Conservation (phyloP, 2,329 filamentous ascomycete species). For the Colletotrichum gigasporum region DNA sequence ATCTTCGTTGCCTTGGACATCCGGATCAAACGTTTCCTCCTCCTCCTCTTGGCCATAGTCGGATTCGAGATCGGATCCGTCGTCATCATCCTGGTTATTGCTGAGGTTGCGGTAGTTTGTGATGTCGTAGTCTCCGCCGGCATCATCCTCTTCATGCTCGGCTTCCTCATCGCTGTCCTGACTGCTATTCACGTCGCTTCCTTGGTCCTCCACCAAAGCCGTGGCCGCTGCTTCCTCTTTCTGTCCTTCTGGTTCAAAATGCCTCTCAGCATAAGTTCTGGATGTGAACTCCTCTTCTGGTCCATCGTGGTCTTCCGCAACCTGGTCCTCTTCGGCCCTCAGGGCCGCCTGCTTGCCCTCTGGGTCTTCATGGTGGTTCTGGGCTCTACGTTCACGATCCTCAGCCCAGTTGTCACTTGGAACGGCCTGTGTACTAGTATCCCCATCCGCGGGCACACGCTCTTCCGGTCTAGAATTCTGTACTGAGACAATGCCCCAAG, state of each 20-base stretch:
- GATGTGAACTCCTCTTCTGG: neutral
- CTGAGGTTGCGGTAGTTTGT: constrained; percentile 33
- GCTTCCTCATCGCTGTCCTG: constrained; percentile 23
- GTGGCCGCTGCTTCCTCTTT: neutral
- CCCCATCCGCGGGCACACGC: neutral
- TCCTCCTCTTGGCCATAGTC: constrained; percentile 31
- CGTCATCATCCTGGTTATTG: constrained; percentile 33
- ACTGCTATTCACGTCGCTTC: neutral
- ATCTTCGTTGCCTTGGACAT: constrained; percentile 17
- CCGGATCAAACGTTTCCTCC: constrained; percentile 15
- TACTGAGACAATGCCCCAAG: constrained; percentile 28
- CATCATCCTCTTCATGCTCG: constrained; percentile 24
- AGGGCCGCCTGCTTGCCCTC: constrained; percentile 11
- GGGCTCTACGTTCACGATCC: neutral
- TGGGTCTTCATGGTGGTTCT: neutral
- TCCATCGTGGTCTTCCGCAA: constrained; percentile 14
- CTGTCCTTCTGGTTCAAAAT: neutral
- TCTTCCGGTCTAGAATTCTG: neutral
- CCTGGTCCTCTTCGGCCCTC: constrained; percentile 15
- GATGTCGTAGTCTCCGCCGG: constrained; percentile 33
- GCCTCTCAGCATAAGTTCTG: constrained; percentile 18
- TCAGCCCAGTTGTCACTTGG: constrained; percentile 8
- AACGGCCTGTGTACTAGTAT: neutral
- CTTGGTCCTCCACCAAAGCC: neutral
- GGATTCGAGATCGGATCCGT: constrained; percentile 31